These are phyloP conservation scores for Ceratobasidium sp. DNA, from an alignment of 1,284 basidiomycete genomes.

Conservation along the genomic window DNA sequence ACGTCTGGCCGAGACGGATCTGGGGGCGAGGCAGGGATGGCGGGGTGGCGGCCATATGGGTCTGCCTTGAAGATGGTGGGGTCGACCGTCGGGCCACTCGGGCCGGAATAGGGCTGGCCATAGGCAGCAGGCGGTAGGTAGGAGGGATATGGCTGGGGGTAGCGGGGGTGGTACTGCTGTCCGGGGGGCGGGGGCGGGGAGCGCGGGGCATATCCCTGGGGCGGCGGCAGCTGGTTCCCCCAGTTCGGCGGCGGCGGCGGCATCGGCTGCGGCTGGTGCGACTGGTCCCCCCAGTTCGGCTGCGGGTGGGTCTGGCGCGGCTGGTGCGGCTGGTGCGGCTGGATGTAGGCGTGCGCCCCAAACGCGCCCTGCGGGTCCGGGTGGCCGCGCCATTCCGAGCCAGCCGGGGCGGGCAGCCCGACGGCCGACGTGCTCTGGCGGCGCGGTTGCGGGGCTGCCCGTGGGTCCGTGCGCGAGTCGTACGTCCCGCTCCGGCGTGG, in stretches of 20 bases:
- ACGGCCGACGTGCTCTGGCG: constrained; percentile 24
- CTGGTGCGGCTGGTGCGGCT: constrained; percentile 14
- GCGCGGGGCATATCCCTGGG: constrained; percentile 12
- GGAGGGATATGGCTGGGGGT: constrained; percentile 3
- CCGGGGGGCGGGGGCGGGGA: constrained; percentile 8
- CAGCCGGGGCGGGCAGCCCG: constrained; percentile 24
- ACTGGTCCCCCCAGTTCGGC: no score
- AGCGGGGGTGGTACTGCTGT: constrained; percentile 14
- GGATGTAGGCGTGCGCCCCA: constrained; percentile 28
- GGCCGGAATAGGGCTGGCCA: constrained; percentile 30
- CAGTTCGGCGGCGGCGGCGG: constrained; percentile 17
- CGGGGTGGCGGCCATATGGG: constrained; percentile 33
- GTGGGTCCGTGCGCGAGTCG: constrained; percentile 29
- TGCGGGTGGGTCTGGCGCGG: no score
- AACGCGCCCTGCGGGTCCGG: background rate
- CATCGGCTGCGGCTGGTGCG: background rate
- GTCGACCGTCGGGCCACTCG: constrained; percentile 31
- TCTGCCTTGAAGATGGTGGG: constrained; percentile 40
- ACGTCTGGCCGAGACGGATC: constrained; percentile 52
- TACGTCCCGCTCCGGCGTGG: constrained; percentile 12
- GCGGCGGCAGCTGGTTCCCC: constrained; percentile 34
- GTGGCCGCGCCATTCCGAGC: no score
- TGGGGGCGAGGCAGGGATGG: constrained; percentile 20
- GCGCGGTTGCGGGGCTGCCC: background rate
- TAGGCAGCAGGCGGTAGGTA: background rate